These are phyloP conservation scores for Bisporella sp. DNA, from an alignment of 2,329 filamentous ascomycete genomes.

Conservation along the genomic window DNA sequence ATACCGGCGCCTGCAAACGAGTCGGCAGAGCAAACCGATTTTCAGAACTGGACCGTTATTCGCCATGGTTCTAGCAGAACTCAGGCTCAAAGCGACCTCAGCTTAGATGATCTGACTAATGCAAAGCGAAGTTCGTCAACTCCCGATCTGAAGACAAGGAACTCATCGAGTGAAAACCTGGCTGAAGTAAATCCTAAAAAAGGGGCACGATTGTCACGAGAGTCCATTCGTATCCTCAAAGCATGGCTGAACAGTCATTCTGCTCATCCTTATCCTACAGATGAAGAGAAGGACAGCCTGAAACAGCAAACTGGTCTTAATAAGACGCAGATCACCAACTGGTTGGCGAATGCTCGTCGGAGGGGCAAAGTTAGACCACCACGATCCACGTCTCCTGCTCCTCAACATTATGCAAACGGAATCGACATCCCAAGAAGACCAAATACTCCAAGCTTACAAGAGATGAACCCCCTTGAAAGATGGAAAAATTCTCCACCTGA, in stretches of 20 bases:
- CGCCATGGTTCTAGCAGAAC: background rate
- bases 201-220: slow-evolving; percentile 70
- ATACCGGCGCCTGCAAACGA: background rate
- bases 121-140: slow-evolving; percentile 10
- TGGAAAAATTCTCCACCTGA: slow-evolving; percentile 65
- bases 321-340: slow-evolving; percentile 80
- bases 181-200: slow-evolving; percentile 49
- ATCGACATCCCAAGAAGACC: slow-evolving; percentile 67
- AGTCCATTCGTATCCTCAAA: slow-evolving; percentile 74
- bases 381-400: slow-evolving; percentile 61
- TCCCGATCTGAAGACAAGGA: slow-evolving; percentile 14
- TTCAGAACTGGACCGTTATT: slow-evolving; percentile 12
- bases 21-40: slow-evolving; percentile 5
- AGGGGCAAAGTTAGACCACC: slow-evolving; percentile 69
- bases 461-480: slow-evolving; percentile 60
- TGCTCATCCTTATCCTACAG: slow-evolving; percentile 80
- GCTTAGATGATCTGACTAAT: slow-evolving; percentile 7
- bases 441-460: slow-evolving; percentile 40
- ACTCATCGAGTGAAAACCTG: slow-evolving; percentile 51
- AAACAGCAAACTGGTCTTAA: slow-evolving; percentile 74
- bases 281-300: slow-evolving; percentile 76
- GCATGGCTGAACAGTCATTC: slow-evolving; percentile 77
- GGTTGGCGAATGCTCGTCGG: slow-evolving; percentile 84
- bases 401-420: slow-evolving; percentile 51
- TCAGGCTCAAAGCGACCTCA: background rate